Conservation (phyloP, 306 rosid genomes). For the Begonia loranthoides region DNA sequence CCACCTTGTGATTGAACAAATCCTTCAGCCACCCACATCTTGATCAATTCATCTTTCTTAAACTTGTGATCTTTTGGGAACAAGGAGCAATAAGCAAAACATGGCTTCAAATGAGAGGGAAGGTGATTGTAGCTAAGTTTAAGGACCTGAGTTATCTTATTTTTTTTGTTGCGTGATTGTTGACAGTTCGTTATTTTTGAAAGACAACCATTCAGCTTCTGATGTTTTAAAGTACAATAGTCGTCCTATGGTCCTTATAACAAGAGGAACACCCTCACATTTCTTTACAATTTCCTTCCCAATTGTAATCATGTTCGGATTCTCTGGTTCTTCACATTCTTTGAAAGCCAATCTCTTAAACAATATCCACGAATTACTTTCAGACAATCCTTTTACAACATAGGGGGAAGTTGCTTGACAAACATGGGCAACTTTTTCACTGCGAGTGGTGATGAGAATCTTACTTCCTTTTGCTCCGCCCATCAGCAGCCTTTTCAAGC, state of each 20-base stretch:
- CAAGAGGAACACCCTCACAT: slow-evolving; percentile 39
- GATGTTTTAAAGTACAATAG: slow-evolving; percentile 14
- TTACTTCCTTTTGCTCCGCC: slow-evolving; percentile 27
- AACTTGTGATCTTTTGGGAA: slow-evolving; percentile 16
- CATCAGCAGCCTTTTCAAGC: slow-evolving; percentile 7
- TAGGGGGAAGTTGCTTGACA: slow-evolving; percentile 7
- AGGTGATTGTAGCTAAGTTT: slow-evolving; percentile 26
- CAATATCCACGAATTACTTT: slow-evolving; percentile 18
- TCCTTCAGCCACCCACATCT: slow-evolving; percentile 23
- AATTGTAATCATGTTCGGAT: slow-evolving; percentile 8
- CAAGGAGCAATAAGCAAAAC: slow-evolving; percentile 29
- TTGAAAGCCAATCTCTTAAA: slow-evolving; percentile 17
- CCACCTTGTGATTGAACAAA: slow-evolving; percentile 13
- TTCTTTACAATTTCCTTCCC: slow-evolving; percentile 21
- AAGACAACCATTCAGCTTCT: slow-evolving; percentile 10
- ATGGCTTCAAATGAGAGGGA: slow-evolving; percentile 15
- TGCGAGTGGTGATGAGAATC: slow-evolving; percentile 30
- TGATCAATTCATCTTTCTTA: slow-evolving; percentile 12
- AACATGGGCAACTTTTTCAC: slow-evolving; percentile 11
- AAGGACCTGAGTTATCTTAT: slow-evolving; percentile 14
- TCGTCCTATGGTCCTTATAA: slow-evolving; percentile 22
- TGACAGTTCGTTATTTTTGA: slow-evolving; percentile 19
- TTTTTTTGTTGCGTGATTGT: slow-evolving; percentile 1
- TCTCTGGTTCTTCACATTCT: neutral
- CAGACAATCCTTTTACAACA: slow-evolving; percentile 10